Evolutionary conservation across 352 stramenopile genomes (phyloP).

Genomic region (Phytopythium cucurbitacearum): DNA sequence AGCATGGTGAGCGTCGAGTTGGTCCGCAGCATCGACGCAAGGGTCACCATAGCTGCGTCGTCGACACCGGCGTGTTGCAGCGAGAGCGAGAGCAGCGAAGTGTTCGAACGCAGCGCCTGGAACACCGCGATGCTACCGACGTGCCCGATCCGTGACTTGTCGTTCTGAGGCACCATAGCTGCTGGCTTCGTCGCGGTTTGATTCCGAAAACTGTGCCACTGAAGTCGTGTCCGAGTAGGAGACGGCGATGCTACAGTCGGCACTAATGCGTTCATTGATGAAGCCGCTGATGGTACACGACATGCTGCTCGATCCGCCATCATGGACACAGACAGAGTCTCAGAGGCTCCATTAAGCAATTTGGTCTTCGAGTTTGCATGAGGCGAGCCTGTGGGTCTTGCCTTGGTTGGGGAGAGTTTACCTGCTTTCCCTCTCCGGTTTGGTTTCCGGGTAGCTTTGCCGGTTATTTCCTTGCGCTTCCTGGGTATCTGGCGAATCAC

Average conservation of each 20-base stretch:
- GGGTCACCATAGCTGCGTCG: slow-evolving; percentile 43
- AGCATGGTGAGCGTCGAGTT: slow-evolving; percentile 63
- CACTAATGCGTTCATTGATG: too few species aligned
- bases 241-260: too few species aligned
- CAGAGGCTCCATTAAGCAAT: too few species aligned
- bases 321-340: too few species aligned
- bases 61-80: slow-evolving; percentile 43
- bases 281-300: too few species aligned
- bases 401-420: too few species aligned
- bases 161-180: slow-evolving; percentile 1
- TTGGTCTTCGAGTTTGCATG: too few species aligned
- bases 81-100: slow-evolving; percentile 33
- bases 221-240: too few species aligned
- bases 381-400: too few species aligned
- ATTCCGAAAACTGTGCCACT: background rate
- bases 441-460: background rate
- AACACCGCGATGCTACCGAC: slow-evolving; percentile 43
- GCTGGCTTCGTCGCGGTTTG: background rate
- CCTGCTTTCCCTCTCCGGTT: background rate
- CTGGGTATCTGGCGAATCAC: slow-evolving; percentile 19
- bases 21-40: slow-evolving; percentile 50
- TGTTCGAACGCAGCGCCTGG: slow-evolving; percentile 47
- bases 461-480: background rate
- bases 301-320: too few species aligned
- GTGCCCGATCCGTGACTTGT: slow-evolving; percentile 14